Conservation (phyloP, 129 eudicot species). For the sunflower (Helianthus annuus) region HanXRQr2.0-SUNRISE NC_035447.2:5905353-5905852, state of each 20-base stretch:
- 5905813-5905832: conserved; percentile 10
- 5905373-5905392: no score
- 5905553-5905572: conserved; percentile 13
- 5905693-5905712: conserved; percentile 36
- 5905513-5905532: conserved; percentile 30
- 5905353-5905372: no score
- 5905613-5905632: conserved; percentile 32
- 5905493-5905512: conserved; percentile 32
- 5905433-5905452: no score
- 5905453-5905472: no score
- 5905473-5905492: conserved; percentile 35
- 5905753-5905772: conserved; percentile 36
- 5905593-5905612: conserved; percentile 28
- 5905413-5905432: no score
- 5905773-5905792: conserved; percentile 33
- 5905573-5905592: conserved; percentile 19
- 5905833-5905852: not conserved
- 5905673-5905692: conserved; percentile 34
- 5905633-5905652: conserved; percentile 29
- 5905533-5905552: conserved; percentile 34
- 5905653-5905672: conserved; percentile 36
- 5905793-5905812: conserved; percentile 31
- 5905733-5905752: conserved; percentile 30
- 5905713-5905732: conserved; percentile 42
- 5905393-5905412: no score